phyloP scores from a whole-genome alignment of 176 grass and related monocot genomes.

The Triticum dicoccoides region DNA sequence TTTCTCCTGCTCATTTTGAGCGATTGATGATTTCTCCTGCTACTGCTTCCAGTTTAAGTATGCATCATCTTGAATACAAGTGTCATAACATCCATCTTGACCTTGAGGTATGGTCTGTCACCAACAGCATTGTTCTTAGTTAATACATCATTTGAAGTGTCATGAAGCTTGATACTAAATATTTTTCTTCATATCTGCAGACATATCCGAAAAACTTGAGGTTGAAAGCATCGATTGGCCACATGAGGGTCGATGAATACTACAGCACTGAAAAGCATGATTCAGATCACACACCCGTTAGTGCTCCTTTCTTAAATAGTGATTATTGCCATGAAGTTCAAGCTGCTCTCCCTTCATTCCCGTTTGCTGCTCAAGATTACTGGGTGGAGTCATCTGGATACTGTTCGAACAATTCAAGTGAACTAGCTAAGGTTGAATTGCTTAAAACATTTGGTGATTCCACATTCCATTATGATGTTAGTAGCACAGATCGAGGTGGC shows the following conservation, averaged over 20 bases:
- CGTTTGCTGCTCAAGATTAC: slow-evolving; percentile 39
- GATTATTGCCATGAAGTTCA: slow-evolving; percentile 66
- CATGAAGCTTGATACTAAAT: slow-evolving; percentile 14
- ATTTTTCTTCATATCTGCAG: slow-evolving; percentile 55
- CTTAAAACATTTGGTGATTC: slow-evolving; percentile 75
- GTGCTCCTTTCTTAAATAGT: slow-evolving; percentile 54
- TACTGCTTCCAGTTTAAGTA: slow-evolving; percentile 47
- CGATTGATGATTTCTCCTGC: slow-evolving; percentile 44
- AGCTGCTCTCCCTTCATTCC: slow-evolving; percentile 60
- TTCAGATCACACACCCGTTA: slow-evolving; percentile 25
- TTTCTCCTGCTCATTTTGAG: slow-evolving; percentile 58
- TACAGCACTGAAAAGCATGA: slow-evolving; percentile 34
- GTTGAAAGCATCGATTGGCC: slow-evolving; percentile 53
- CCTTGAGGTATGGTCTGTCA: slow-evolving; percentile 58
- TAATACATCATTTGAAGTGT: not conserved
- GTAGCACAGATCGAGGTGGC: slow-evolving; percentile 58
- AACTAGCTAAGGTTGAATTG: slow-evolving; percentile 55
- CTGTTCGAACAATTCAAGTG: slow-evolving; percentile 29
- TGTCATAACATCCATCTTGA: slow-evolving; percentile 63
- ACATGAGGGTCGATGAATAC: slow-evolving; percentile 74
- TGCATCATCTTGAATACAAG: slow-evolving; percentile 80
- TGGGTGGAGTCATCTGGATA: slow-evolving; percentile 29
- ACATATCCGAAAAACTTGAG: slow-evolving; percentile 76
- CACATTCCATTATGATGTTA: slow-evolving; percentile 55
- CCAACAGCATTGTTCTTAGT: not conserved